phyloP scores from a whole-genome alignment of 1,284 basidiomycete species.

The Flammula alnicola region DNA sequence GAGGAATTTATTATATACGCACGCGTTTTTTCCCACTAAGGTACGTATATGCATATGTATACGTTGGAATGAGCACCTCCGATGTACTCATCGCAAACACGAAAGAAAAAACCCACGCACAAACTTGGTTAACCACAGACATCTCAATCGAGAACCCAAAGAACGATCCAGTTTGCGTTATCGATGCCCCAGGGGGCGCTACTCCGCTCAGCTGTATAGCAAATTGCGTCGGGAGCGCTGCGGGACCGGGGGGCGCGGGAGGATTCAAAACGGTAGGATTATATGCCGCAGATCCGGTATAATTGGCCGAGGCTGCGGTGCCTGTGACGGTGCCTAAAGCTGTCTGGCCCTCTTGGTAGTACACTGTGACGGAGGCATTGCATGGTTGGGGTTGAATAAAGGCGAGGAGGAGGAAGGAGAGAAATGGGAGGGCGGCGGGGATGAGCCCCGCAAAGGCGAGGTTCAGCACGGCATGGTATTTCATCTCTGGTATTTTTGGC shows the following conservation, averaged over 20 bases:
- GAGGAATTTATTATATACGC: slow-evolving; percentile 19
- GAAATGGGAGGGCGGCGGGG: background rate
- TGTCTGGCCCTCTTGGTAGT: slow-evolving; percentile 32
- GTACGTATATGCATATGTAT: background rate
- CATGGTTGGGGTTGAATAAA: background rate
- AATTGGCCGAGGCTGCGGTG: slow-evolving; percentile 35
- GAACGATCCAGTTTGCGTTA: slow-evolving; percentile 62
- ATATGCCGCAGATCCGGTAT: slow-evolving; percentile 49
- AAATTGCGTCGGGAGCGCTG: slow-evolving; percentile 43
- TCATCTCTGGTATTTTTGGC: no score
- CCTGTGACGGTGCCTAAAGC: slow-evolving; percentile 26
- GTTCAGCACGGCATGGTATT: no score
- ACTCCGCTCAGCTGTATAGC: slow-evolving; percentile 44
- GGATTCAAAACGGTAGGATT: slow-evolving; percentile 45
- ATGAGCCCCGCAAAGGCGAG: background rate
- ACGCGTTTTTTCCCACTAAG: slow-evolving; percentile 60
- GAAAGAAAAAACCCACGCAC: slow-evolving; percentile 45
- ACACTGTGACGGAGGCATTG: slow-evolving; percentile 25
- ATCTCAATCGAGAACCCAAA: slow-evolving; percentile 77
- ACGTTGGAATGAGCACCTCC: background rate
- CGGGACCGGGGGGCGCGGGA: slow-evolving; percentile 46
- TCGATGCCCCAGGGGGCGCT: slow-evolving; percentile 49
- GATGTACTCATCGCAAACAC: slow-evolving; percentile 4
- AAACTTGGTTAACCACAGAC: slow-evolving; percentile 66
- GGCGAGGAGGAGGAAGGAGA: slow-evolving; percentile 1